These are phyloP conservation scores for Aureobasidium pullulans DNA, from an alignment of 2,329 filamentous ascomycete genomes.

Conservation along the genomic window DNA sequence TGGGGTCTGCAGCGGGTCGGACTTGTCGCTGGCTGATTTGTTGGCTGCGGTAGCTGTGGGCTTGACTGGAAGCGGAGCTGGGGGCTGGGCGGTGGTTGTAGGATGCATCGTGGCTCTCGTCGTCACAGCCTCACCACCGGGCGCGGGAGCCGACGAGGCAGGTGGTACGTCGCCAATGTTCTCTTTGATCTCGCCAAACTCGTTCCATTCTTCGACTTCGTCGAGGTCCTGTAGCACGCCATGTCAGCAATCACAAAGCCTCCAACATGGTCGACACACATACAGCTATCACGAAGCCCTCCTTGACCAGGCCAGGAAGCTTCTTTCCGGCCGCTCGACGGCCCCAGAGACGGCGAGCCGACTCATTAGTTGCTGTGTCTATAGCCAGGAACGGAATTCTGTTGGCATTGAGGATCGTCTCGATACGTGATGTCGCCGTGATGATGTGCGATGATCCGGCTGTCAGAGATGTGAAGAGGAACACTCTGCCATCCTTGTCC, in stretches of 20 bases:
- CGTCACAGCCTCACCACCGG: slow-evolving; percentile 12
- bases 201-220: slow-evolving; percentile 98
- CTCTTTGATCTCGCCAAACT: slow-evolving; percentile 89
- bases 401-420: slow-evolving; percentile 94
- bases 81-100: not conserved
- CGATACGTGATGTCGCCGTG: slow-evolving; percentile 88
- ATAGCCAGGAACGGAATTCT: slow-evolving; percentile 87
- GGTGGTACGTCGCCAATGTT: slow-evolving; percentile 56
- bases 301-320: slow-evolving; percentile 81
- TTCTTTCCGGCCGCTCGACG: slow-evolving; percentile 79
- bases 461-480: slow-evolving; percentile 93
- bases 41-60: slow-evolving; percentile 14
- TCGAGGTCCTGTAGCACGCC: slow-evolving; percentile 63
- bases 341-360: slow-evolving; percentile 82
- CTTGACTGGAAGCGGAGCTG: slow-evolving; percentile 10
- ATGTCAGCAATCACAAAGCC: not conserved
- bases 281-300: slow-evolving; percentile 78
- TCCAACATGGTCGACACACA: slow-evolving; percentile 33
- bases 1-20: slow-evolving; percentile 20
- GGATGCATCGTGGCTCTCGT: slow-evolving; percentile 14
- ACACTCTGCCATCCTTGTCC: slow-evolving; percentile 53
- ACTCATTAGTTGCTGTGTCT: slow-evolving; percentile 84
- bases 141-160: slow-evolving; percentile 19
- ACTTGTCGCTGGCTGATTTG: slow-evolving; percentile 16
- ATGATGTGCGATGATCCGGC: slow-evolving; percentile 94